These are phyloP conservation scores for Colletotrichum liaoningense DNA, from an alignment of 2,329 filamentous ascomycete genomes.

Conservation along the genomic window DNA sequence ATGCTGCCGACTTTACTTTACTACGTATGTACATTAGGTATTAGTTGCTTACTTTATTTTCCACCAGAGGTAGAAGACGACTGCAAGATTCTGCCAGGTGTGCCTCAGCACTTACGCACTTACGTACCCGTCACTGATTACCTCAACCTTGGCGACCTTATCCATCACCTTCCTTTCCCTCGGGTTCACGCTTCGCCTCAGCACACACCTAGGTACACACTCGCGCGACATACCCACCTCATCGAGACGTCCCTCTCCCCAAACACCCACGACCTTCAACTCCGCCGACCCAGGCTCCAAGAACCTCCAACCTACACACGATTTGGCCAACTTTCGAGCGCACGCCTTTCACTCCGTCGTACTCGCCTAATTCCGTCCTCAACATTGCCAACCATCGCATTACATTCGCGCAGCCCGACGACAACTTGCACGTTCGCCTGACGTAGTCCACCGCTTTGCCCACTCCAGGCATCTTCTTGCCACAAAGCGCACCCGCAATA, in stretches of 20 bases:
- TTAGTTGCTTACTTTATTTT: background rate
- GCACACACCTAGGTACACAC: background rate
- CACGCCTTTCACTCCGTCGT: background rate
- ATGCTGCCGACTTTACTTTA: background rate
- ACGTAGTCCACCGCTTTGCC: background rate
- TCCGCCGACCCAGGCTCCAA: slow-evolving; percentile 14
- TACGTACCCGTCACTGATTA: slow-evolving; percentile 21
- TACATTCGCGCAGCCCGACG: background rate
- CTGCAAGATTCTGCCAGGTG: background rate
- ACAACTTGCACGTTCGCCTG: background rate
- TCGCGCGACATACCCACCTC: background rate
- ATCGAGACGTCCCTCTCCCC: background rate
- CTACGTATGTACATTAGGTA: no score
- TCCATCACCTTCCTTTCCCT: background rate
- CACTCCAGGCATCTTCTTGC: background rate
- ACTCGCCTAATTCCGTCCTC: background rate
- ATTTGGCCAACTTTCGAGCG: background rate
- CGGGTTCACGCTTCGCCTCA: background rate
- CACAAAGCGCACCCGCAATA: background rate
- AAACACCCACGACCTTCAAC: background rate
- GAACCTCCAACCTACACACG: background rate
- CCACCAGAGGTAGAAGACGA: background rate
- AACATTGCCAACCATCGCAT: background rate
- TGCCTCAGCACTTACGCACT: slow-evolving; percentile 10
- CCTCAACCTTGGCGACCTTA: slow-evolving; percentile 3